These are phyloP conservation scores for Beauveria caledonica DNA, from an alignment of 2,329 filamentous ascomycete genomes.

Conservation along the genomic window DNA sequence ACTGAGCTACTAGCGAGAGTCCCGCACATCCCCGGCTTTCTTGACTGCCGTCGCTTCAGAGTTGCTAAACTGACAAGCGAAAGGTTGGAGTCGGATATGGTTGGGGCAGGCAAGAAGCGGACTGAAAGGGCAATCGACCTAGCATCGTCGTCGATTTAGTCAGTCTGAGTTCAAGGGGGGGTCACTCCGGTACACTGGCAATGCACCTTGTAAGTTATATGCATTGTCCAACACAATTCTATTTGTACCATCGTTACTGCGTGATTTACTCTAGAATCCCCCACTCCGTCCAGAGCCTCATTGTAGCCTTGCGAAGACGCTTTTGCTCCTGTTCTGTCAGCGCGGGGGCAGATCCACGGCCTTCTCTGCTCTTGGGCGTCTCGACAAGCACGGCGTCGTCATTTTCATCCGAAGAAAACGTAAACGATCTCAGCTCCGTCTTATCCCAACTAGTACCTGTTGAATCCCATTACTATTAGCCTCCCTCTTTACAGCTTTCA, in stretches of 20 bases:
- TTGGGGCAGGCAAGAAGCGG: no score
- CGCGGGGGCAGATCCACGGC: conserved; percentile 23
- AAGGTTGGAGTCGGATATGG: no score
- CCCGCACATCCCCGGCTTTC: no score
- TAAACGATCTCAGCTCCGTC: conserved; percentile 55
- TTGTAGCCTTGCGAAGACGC: conserved; percentile 21
- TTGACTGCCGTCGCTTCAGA: no score
- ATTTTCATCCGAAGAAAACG: conserved; percentile 40
- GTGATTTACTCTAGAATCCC: neutral
- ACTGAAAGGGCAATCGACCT: no score
- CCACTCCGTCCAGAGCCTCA: neutral
- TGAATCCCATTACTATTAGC: neutral
- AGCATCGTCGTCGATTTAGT: no score
- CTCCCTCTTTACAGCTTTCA: neutral
- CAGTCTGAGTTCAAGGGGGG: no score
- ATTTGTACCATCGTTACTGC: neutral
- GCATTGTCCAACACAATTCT: neutral
- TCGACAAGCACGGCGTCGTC: conserved; percentile 12
- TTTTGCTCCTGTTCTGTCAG: conserved; percentile 30
- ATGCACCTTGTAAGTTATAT: no score
- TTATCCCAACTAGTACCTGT: conserved; percentile 60
- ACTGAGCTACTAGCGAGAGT: no score
- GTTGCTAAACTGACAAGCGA: no score
- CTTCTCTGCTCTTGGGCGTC: neutral
- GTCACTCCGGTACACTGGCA: no score